Conservation (phyloP, 2,329 filamentous ascomycete genomes). For the Acrocalymma vagum region DNA sequence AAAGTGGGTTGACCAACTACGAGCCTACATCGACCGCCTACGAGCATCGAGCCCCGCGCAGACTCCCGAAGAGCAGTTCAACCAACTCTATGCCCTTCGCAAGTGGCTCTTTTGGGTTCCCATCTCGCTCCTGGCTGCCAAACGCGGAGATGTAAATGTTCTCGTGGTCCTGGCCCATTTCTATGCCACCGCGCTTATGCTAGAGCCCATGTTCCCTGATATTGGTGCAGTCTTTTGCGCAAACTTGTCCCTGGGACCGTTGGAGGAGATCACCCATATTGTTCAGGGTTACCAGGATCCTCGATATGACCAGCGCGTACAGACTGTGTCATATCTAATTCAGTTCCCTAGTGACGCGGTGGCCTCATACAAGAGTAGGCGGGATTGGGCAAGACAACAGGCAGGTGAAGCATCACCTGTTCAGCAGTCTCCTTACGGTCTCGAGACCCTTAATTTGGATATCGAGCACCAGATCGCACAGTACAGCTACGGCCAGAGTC, state of each 20-base stretch:
- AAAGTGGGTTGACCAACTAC: conserved; percentile 58
- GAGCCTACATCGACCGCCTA: conserved; percentile 57
- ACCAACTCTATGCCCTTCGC: conserved; percentile 84
- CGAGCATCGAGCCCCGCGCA: conserved; percentile 51
- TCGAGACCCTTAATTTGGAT: conserved; percentile 51
- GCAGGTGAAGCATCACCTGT: conserved; percentile 39
- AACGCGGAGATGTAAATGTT: conserved; percentile 77
- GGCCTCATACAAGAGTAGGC: conserved; percentile 50
- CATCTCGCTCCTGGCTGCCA: conserved; percentile 80
- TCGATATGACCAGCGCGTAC: conserved; percentile 50
- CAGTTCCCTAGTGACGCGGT: conserved; percentile 56
- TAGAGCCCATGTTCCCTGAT: conserved; percentile 92
- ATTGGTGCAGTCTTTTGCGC: conserved; percentile 84
- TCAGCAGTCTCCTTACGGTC: conserved; percentile 45
- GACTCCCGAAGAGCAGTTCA: conserved; percentile 82
- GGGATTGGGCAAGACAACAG: conserved; percentile 50
- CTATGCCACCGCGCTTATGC: conserved; percentile 84
- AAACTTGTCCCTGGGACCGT: conserved; percentile 75
- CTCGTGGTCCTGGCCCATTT: conserved; percentile 89
- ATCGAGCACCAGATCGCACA: conserved; percentile 51
- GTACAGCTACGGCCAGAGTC: conserved; percentile 51
- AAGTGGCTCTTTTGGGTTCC: conserved; percentile 98
- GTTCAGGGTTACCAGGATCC: conserved; percentile 62
- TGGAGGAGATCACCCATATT: conserved; percentile 85
- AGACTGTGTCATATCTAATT: conserved; percentile 55